Evolutionary conservation across 495 filamentous ascomycete genomes (phyloP).

Genomic region (Stereocaulon alpinum): DNA sequence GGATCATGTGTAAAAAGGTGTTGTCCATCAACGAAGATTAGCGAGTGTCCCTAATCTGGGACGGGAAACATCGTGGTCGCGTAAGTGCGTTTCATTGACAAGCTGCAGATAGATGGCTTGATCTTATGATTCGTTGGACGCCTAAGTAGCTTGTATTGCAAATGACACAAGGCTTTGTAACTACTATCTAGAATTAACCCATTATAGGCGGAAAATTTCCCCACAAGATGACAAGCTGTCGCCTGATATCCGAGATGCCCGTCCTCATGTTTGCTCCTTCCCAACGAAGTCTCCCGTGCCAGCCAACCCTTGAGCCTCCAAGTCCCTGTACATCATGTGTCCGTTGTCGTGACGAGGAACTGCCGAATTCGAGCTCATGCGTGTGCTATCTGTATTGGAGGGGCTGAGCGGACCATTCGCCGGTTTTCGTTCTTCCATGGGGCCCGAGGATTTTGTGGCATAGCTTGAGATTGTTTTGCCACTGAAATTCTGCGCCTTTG

Average conservation of each 20-base stretch:
- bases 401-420: conserved; percentile 18
- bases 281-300: background rate
- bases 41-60: background rate
- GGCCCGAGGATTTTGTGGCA: conserved; percentile 8
- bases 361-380: background rate
- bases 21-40: background rate
- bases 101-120: background rate
- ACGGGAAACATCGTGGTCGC: background rate
- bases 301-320: conserved; percentile 19
- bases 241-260: background rate
- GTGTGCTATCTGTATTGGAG: conserved; percentile 9
- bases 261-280: background rate
- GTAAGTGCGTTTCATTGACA: background rate
- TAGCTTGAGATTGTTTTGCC: conserved; percentile 8
- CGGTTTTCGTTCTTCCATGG: conserved; percentile 10
- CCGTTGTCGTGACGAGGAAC: background rate
- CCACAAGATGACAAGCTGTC: background rate
- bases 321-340: conserved; percentile 8
- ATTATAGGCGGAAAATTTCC: background rate
- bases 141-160: background rate
- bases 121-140: background rate
- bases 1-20: background rate
- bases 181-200: background rate
- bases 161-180: background rate
- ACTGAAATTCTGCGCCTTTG: conserved; percentile 5